Conservation (phyloP, 2,329 filamentous ascomycete species). For the Botrytis porri region DNA sequence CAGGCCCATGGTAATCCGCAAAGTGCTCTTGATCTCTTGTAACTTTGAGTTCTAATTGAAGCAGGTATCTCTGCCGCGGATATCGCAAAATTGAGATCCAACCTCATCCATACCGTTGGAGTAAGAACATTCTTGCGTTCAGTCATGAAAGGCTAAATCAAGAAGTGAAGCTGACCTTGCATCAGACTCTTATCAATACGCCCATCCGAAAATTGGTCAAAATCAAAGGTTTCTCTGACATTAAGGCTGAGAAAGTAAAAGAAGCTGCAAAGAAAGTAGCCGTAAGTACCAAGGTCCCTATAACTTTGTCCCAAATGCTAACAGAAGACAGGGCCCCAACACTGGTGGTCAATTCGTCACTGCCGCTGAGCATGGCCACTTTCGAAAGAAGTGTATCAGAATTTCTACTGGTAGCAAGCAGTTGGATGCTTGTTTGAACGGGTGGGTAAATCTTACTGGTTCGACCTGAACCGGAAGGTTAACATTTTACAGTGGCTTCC, state of each 20-base stretch:
- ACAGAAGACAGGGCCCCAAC: conserved; percentile 48
- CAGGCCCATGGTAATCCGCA: conserved; percentile 55
- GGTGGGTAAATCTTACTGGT: conserved; percentile 41
- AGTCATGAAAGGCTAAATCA: background rate
- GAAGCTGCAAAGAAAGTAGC: conserved; percentile 53
- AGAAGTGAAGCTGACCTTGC: conserved; percentile 1
- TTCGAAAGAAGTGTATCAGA: conserved; percentile 60
- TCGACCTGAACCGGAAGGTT: background rate
- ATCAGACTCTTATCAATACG: conserved; percentile 56
- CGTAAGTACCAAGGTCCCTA: conserved; percentile 27
- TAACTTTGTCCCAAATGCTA: conserved; percentile 16
- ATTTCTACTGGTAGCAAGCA: conserved; percentile 70
- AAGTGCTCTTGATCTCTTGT: background rate
- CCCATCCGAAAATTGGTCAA: conserved; percentile 59
- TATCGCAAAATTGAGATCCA: conserved; percentile 61
- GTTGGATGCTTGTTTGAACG: conserved; percentile 62
- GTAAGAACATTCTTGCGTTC: conserved; percentile 41
- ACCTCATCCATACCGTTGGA: conserved; percentile 61
- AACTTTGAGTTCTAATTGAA: conserved; percentile 20
- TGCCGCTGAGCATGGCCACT: conserved; percentile 60
- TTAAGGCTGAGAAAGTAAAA: conserved; percentile 69
- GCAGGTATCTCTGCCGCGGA: conserved; percentile 61
- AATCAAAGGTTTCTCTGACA: conserved; percentile 68
- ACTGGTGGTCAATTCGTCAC: conserved; percentile 57
- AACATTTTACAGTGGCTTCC: conserved; percentile 53